Evolutionary conservation across 179 eudicot genomes (phyloP), one percentile per base, ranked within the genome.

Genomic region (Nepenthes alata): DNA sequence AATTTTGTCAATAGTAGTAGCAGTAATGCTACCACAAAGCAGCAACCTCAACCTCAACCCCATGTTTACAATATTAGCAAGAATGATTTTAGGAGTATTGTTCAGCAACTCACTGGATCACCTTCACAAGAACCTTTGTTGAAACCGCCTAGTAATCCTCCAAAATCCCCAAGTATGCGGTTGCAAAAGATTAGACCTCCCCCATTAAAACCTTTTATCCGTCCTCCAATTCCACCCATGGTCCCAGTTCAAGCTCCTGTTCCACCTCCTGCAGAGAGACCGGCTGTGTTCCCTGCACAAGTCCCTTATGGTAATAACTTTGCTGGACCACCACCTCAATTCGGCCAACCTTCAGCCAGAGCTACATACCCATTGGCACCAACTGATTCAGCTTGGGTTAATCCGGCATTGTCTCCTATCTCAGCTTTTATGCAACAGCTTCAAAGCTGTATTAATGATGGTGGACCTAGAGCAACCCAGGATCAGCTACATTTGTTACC

Each of bases 31-130:
- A 55, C 83, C 2, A 76, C 75, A 11, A 13, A 4, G 13, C 13
- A 13, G 47, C 76, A 83, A 69, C 95, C 77, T 69, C 96, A 74
- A 57, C 79, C 95, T 35, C 96, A 91, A 35, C 98, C 96, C 4
- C 98, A 88, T 57, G 91, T 91, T 15, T 91, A 88, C 76, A 91
- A 84, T 58, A 88, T 91, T 61, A 88, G 87, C 69, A 91, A 91
- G 81, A 91, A 75, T 49, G 96, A 91, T 74, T 91, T 91, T 64
- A 82, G 96, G 57, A 83, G 81, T 74, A 80, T 91, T 55, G 98
- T 91, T 76, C 98, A 91, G 68, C 91, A 84, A 61, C 74, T 88
- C 16, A 91, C 98, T 0, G 98, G 98, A 8, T 86, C 96, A 0
- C 91, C 91, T 16, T 57, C 69, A 1, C 82, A 76, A 11, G 91